phyloP scores from a whole-genome alignment of 257 asterid genomes.

The Jacaranda copaia region DNA sequence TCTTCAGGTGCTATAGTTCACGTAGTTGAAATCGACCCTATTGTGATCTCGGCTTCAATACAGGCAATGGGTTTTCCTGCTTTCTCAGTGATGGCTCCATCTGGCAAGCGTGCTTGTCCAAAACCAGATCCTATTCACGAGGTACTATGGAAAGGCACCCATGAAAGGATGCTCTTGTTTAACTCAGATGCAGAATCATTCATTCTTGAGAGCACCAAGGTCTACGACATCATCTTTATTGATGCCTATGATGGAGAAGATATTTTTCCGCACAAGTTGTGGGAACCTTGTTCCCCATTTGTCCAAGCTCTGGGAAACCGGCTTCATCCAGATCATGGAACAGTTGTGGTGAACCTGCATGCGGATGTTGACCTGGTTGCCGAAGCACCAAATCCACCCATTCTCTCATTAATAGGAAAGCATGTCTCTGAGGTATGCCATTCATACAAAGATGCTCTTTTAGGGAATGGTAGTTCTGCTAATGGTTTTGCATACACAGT shows the following conservation, averaged over 20 bases:
- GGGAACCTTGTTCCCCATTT: slow-evolving; percentile 74
- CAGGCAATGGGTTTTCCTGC: slow-evolving; percentile 94
- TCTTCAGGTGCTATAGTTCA: slow-evolving; percentile 77
- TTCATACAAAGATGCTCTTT: slow-evolving; percentile 60
- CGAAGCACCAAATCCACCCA: slow-evolving; percentile 33
- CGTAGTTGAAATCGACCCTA: slow-evolving; percentile 83
- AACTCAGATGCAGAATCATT: slow-evolving; percentile 83
- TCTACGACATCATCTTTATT: slow-evolving; percentile 72
- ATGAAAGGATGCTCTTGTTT: slow-evolving; percentile 66
- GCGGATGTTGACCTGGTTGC: slow-evolving; percentile 53
- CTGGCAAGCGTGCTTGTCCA: slow-evolving; percentile 53
- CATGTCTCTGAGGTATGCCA: slow-evolving; percentile 55
- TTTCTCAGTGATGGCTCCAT: slow-evolving; percentile 60
- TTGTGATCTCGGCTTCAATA: slow-evolving; percentile 80
- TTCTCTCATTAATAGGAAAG: slow-evolving; percentile 47
- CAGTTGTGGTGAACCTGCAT: slow-evolving; percentile 86
- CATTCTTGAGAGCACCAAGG: slow-evolving; percentile 53
- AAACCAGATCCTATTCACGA: slow-evolving; percentile 52
- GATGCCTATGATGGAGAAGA: slow-evolving; percentile 95
- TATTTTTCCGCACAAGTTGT: slow-evolving; percentile 70
- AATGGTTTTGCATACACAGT: slow-evolving; percentile 66
- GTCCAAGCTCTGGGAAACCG: slow-evolving; percentile 57
- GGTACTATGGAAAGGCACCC: slow-evolving; percentile 79
- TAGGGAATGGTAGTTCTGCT: slow-evolving; percentile 40
- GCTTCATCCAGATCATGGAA: slow-evolving; percentile 82